Base-by-base conservation (phyloP, 2,329 filamentous ascomycete genomes). In the Amauroascus verrucosus region DNA sequence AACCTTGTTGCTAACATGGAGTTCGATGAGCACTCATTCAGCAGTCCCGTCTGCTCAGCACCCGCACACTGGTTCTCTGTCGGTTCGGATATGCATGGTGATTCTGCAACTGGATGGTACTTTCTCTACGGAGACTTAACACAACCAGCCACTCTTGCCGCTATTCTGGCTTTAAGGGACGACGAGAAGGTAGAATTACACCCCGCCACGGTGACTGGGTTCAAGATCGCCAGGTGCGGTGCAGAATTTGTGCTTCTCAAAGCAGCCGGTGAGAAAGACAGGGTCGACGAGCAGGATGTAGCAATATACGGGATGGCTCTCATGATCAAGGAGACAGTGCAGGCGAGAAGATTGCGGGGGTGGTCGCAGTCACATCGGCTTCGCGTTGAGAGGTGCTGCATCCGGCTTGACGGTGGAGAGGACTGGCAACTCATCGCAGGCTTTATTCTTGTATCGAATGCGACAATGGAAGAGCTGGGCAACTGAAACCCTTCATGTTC, bases 71-170 rank as follows among this genome's bases (percentile, higher is more conserved):
- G 55, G 55, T 57, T 53, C 24, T 52, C 53, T 22, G 53, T 37
- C 14, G 38, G 47, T 16, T 53, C 47, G 45, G 48, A 50, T 37
- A 32, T 11, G 4, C 8, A 13, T 11, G 8, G 33, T 16, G 40
- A 44, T 7, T 43, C 53, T 28, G 41, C 40, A 35, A 48, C 40
- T 3, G 54, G 56, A 16, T 57, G 55, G 47, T 60, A 58, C 45
- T 60, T 60, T 41, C 54, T 57, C 57, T 60, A 57, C 53, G 58
- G 54, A 35, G 53, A 43, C 5, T 30, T 58, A 9, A 44, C 32
- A 18, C 47, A 57, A 14, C 44, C 50, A n/a, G 18, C 38, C 22
- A 56, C 52, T 24, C 47, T 59, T n/a, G 46, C 41, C 7, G 46
- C 26, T 5, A 40, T 53, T 35, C 45, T 59, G 11, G 41, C 44